Evolutionary conservation across 179 eudicot species (phyloP), one percentile per base, ranked within the genome.

Genomic region (Spergularia azorica): DNA sequence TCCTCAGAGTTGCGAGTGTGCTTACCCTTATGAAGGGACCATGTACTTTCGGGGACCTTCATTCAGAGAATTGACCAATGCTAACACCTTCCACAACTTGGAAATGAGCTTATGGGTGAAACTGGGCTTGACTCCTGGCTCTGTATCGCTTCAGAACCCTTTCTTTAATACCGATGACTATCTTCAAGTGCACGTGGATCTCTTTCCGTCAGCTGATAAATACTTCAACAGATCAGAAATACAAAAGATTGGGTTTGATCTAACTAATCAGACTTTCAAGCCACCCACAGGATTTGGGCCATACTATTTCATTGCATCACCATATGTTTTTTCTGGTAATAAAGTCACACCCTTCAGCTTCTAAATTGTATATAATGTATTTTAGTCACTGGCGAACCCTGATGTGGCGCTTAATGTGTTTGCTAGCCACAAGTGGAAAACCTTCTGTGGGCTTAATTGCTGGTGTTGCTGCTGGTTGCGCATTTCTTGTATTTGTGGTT

Each of bases 1-100:
- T 81, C 98, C 98, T 64, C 93, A 89, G 83, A 94, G 95, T 79
- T 94, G 98, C 77, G 84, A 81, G 52, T 94, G 98, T 75, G 86
- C 94, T 18, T 94, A 89, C 76, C 98, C 98, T n/a, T 92, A 86
- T 16, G 88, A 86, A 80, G 98, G 98, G 48, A 92, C 87, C 17
- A 56, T 94, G 63, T 89, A 86, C 77, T 94, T 94, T 66, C 81
- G 94, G 70, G 98, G 88, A 71, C 98, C 98, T 43, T 86, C 86
- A 12, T 94, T 92, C 81, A 74, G 96, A 52, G 92, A 88, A 63
- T 63, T 92, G 63, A 77, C 94, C 1, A 94, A 88, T 75, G 92
- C 79, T n/a, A 88, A 61, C 50, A 18, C 84, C 59, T 94, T 92
- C 61, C 91, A 88, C 60, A 78, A 85, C 5, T 84, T 94, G 7